Conservation (phyloP, 2,329 filamentous ascomycete species). For the Leptographium lundbergii region DNA sequence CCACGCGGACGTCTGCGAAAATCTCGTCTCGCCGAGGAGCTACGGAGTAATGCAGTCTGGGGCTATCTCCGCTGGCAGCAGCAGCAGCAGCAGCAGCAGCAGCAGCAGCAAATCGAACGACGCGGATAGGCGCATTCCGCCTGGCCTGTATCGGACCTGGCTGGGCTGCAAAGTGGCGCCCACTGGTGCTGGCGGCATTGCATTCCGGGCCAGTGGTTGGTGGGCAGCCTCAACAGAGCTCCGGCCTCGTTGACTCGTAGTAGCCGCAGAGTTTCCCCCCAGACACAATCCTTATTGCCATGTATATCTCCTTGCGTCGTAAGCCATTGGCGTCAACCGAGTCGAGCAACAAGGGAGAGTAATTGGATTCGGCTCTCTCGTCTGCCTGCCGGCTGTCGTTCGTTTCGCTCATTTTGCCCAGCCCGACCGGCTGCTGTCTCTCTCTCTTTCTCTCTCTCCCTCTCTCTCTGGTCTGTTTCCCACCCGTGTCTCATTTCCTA, state of each 20-base stretch:
- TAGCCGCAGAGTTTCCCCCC: background rate
- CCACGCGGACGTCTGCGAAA: no score
- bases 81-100: background rate
- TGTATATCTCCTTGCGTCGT: background rate
- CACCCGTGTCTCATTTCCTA: no score
- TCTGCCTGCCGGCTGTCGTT: background rate
- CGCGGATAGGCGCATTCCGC: constrained; percentile 9
- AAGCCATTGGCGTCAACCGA: background rate
- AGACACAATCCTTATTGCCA: no score
- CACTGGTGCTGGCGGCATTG: background rate
- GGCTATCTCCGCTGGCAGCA: background rate
- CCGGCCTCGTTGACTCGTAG: background rate
- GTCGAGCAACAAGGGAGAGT: background rate
- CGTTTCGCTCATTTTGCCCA: no score
- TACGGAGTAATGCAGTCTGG: no score
- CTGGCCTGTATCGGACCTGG: constrained; percentile 6
- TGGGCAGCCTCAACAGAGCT: background rate
- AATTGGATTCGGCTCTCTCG: background rate
- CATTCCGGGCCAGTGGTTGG: background rate
- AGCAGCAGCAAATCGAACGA: constrained; percentile 10
- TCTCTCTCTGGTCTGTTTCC: background rate
- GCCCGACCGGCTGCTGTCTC: background rate
- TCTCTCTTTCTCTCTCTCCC: background rate
- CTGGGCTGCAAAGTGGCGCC: background rate
- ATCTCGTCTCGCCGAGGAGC: background rate